Evolutionary conservation across 2,329 filamentous ascomycete genomes (phyloP), one percentile per base, ranked within the genome.

Genomic region (Lasiodiplodia theobromae): DNA sequence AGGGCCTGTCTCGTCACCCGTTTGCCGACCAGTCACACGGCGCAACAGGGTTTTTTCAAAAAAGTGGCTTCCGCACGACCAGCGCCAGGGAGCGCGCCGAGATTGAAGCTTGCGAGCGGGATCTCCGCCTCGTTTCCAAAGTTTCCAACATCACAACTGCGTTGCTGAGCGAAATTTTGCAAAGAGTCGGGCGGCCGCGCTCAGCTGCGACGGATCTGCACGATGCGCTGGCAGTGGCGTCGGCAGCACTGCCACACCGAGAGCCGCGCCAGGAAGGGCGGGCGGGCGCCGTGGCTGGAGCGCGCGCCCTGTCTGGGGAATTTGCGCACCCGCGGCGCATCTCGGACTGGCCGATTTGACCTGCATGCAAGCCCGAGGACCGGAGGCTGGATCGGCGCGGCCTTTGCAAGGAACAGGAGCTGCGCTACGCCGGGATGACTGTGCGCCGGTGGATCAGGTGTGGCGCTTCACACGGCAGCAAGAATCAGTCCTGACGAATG

Each of bases 41-140:
- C 63, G 34, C n/a, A 56, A 52, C 51, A 56, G 51, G 63, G 63
- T 54, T 64, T 64, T 52, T 28, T 34, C 47, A 7, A 47, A 18
- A 28, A 25, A n/a, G 60, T 52, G 60, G 60, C 60, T 64, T 66
- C 63, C 63, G 63, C 63, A 44, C 51, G 63, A 52, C 63, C 47
- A 64, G 47, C 60, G 44, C 51, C 60, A 51, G 31, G 44, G 44
- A 52, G 60, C 44, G 60, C 47, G 60, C 60, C 60, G 47, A 52
- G 51, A 38, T 23, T 25, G 54, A 49, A 64, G 60, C 60, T 64
- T 64, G 51, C 60, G 60, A 47, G 60, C 60, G 60, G 60, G 60
- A 66, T 66, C 31, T 56, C 63, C 63, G 63, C 23, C 49, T 66
- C 63, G 63, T 66, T 66, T 66, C 63, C 63, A 66, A 34, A 66